Evolutionary conservation across 1,284 basidiomycete species (phyloP).

Genomic region (Apiotrichum akiyoshidainum): DNA sequence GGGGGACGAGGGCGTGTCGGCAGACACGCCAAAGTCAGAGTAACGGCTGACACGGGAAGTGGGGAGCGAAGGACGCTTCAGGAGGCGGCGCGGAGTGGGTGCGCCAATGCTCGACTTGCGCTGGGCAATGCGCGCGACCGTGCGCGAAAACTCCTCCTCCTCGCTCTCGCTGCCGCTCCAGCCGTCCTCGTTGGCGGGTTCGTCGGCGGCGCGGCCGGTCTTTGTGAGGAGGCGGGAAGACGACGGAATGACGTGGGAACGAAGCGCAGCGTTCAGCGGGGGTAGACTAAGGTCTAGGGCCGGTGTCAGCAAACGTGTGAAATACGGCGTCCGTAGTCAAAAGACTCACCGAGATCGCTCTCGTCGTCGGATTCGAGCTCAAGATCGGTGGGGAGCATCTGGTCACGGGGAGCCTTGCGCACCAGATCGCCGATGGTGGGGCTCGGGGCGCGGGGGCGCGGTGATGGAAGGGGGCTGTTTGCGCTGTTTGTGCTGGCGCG

Average conservation of each 20-base stretch:
- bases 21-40: conserved; percentile 6
- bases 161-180: conserved; percentile 43
- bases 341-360: conserved; percentile 40
- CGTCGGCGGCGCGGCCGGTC: background rate
- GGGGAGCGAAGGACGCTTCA: conserved; percentile 17
- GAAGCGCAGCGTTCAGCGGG: conserved; percentile 30
- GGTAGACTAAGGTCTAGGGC: conserved; percentile 27
- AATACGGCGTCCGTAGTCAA: background rate
- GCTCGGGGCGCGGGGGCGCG: conserved; percentile 5
- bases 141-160: conserved; percentile 38
- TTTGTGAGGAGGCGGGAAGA: conserved; percentile 17
- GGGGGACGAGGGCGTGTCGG: background rate
- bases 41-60: conserved; percentile 7
- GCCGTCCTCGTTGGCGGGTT: conserved; percentile 13
- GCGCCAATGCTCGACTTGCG: conserved; percentile 15
- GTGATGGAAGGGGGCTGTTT: background rate
- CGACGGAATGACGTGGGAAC: conserved; percentile 31
- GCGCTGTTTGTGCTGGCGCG: background rate
- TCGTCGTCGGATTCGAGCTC: conserved; percentile 23
- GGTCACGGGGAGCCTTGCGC: conserved; percentile 7
- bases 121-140: conserved; percentile 22
- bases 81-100: conserved; percentile 2
- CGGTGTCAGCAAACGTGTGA: background rate
- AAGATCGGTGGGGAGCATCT: conserved; percentile 9
- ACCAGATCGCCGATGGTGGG: conserved; percentile 20